Base-by-base conservation (phyloP, 345 rosid genomes). In the Hypericum perforatum region DNA sequence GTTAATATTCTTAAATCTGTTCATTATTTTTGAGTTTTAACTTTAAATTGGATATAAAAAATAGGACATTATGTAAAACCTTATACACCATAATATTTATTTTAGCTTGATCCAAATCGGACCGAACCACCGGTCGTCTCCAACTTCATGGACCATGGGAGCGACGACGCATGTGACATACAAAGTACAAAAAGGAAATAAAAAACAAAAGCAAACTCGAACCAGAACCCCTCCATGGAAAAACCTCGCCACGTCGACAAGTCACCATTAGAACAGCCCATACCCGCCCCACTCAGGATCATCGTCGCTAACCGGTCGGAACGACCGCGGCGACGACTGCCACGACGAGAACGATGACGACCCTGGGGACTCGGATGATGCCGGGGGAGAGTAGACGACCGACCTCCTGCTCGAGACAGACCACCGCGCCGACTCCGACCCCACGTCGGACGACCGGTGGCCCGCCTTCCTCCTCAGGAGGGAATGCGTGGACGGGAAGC, bases 241-340 rank as follows among this genome's bases (percentile, higher is more conserved):
- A 46, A 46, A 16, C 32, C 15, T 4, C 9, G 8, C 50, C 29
- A 14, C 8, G 32, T 13, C 49, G 14, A 45, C 12, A 45, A 45
- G 16, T 16, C 9, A 64, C 11, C 51, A 39, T 74, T 57, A 87
- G 55, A 91, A 87, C 9, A 91, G 73, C 40, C 92, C 94, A 54
- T 79, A 72, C 38, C 80, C 81, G 2, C 82, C 88, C 95, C 92
- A 85, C 11, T 85, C 86, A 1, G 80, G 71, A 43, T 82, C 95
- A 0, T 58, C 50, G 43, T 52, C 48, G 3, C 32, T 22, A 22
- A 22, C 32, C 32, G 32, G 32, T 4, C 32, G 32, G 32, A 22
- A 22, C 32, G 63, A 57, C n/a, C 74, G 77, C 16, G 96, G 95
- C 37, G 98, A 82, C 6, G 75, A 74, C 63, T 64, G 67, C n/a